Conservation (phyloP, 306 rosid genomes). For the Medicago arabica region DNA sequence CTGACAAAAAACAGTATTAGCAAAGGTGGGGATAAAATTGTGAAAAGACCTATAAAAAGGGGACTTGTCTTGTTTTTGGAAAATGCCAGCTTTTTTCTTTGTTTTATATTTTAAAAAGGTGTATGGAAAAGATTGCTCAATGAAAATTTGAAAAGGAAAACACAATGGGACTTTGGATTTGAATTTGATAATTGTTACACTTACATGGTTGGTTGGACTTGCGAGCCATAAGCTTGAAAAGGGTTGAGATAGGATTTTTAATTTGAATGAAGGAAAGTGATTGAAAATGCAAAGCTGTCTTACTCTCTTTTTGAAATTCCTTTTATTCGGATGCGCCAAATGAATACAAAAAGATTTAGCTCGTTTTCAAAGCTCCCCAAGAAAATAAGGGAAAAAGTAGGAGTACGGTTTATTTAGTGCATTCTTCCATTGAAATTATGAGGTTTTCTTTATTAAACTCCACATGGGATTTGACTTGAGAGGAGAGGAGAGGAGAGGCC, state of each 20-base stretch:
- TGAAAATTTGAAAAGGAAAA: constrained; percentile 10
- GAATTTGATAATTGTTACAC: constrained; percentile 31
- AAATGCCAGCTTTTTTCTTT: constrained; percentile 40
- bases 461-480: constrained; percentile 28
- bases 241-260: constrained; percentile 42
- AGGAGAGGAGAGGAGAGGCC: background rate
- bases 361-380: constrained; percentile 36
- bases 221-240: constrained; percentile 43
- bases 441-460: constrained; percentile 31
- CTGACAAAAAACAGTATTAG: constrained; percentile 38
- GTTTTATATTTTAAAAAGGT: background rate
- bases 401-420: background rate
- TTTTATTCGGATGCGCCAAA: constrained; percentile 50
- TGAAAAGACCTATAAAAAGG: constrained; percentile 33
- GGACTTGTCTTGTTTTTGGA: constrained; percentile 29
- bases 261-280: constrained; percentile 42
- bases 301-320: constrained; percentile 44
- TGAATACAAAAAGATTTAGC: constrained; percentile 50
- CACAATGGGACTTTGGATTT: constrained; percentile 1
- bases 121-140: constrained; percentile 39
- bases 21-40: constrained; percentile 41
- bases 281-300: constrained; percentile 53
- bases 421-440: constrained; percentile 37
- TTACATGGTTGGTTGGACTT: constrained; percentile 35
- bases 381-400: constrained; percentile 21